Conservation (phyloP, 805 yeast species). For the Torulaspora franciscae region DNA sequence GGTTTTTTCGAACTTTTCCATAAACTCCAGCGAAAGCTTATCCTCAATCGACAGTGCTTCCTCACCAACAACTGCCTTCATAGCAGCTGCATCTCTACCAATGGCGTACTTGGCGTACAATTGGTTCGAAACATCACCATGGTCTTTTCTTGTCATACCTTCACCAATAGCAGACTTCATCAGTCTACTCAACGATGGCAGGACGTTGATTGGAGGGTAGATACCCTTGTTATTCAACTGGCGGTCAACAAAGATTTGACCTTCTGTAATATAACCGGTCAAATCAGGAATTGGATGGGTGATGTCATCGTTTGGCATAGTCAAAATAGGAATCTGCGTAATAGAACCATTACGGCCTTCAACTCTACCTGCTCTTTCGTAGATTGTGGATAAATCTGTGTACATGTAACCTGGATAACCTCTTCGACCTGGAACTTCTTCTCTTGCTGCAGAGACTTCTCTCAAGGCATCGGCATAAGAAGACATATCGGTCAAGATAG, state of each 20-base stretch:
- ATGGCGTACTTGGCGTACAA: constrained; percentile 98
- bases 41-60: constrained; percentile 98
- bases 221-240: constrained; percentile 94
- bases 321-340: constrained; percentile 96
- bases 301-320: constrained; percentile 99
- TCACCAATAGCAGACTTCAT: constrained; percentile 99
- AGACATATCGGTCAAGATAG: constrained; percentile 97
- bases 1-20: constrained; percentile 95
- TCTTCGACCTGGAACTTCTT: constrained; percentile 99
- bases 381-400: constrained; percentile 97
- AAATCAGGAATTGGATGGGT: constrained; percentile 99
- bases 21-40: constrained; percentile 92
- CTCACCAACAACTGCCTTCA: constrained; percentile 99
- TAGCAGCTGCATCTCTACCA: constrained; percentile 99
- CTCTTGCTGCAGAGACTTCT: constrained; percentile 99
- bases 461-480: constrained; percentile 99
- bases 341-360: constrained; percentile 99
- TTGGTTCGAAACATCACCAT: constrained; percentile 98
- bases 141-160: constrained; percentile 99
- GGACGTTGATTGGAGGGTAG: constrained; percentile 97
- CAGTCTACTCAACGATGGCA: constrained; percentile 94
- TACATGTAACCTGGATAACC: constrained; percentile 99
- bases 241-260: constrained; percentile 96
- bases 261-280: constrained; percentile 99
- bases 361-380: constrained; percentile 99